Conservation (phyloP, 805 yeast genomes). For the Saccharomycopsis sp. region DNA sequence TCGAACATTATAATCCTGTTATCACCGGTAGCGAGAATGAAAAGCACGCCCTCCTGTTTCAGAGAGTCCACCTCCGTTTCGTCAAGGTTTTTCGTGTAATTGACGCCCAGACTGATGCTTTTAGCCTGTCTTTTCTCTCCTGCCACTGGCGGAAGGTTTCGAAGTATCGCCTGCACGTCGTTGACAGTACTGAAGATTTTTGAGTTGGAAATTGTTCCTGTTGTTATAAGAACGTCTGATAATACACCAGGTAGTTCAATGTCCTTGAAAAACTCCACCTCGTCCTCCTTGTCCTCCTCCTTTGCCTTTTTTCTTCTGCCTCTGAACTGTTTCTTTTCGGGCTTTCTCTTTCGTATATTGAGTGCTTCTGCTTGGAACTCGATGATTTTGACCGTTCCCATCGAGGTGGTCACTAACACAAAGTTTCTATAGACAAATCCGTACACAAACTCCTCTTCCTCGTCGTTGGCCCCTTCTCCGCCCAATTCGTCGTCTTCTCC, state of each 20-base stretch:
- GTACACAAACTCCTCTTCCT: constrained; percentile 14
- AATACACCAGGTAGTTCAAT: constrained; percentile 16
- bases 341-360: constrained; percentile 13
- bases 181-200: constrained; percentile 5
- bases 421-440: constrained; percentile 11
- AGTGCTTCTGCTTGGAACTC: constrained; percentile 11
- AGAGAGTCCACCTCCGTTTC: background rate
- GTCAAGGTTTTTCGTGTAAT: background rate
- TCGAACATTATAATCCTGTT: constrained; percentile 62
- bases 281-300: constrained; percentile 20
- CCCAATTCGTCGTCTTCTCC: constrained; percentile 18
- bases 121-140: background rate
- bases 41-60: constrained; percentile 17
- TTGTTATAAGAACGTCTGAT: constrained; percentile 16
- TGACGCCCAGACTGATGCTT: background rate
- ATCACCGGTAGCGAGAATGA: constrained; percentile 47
- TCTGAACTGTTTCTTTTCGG: background rate
- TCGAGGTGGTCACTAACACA: constrained; percentile 16
- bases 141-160: constrained; percentile 2
- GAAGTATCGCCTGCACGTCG: constrained; percentile 9
- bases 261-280: constrained; percentile 5
- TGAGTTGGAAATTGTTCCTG: constrained; percentile 14
- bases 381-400: constrained; percentile 15
- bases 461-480: constrained; percentile 10
- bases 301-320: constrained; percentile 12